Evolutionary conservation across 208 protist species (phyloP).

Genomic region (Leishmania lainsoni): DNA sequence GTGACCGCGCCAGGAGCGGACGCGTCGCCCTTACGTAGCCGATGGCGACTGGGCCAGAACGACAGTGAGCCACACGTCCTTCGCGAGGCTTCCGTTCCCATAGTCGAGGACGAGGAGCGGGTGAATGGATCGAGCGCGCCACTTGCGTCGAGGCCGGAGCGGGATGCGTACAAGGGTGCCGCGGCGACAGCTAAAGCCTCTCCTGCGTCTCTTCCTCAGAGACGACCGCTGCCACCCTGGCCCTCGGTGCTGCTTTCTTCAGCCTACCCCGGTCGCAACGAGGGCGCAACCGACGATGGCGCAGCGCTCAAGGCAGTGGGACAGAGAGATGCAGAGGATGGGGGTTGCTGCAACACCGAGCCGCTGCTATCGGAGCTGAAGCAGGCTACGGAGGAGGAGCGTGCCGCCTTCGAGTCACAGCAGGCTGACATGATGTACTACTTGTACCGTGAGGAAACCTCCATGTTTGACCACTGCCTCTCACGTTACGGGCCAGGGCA

Average conservation of each 20-base stretch:
- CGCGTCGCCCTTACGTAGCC: neutral
- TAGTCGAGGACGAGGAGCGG: neutral
- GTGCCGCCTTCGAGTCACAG: constrained; percentile 15
- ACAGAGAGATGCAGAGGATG: neutral
- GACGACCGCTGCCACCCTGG: neutral
- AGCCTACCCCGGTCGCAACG: neutral
- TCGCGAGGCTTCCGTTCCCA: neutral
- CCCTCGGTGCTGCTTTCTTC: neutral
- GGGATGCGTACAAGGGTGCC: neutral
- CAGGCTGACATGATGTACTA: constrained; percentile 39
- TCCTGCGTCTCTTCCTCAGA: neutral
- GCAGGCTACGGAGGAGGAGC: constrained; percentile 25
- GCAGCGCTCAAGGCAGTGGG: neutral
- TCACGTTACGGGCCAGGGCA: constrained; percentile 33
- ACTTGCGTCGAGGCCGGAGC: neutral
- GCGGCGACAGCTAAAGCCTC: neutral
- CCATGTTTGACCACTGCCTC: constrained; percentile 41
- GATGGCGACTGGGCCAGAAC: neutral
- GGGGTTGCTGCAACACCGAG: neutral
- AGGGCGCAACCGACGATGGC: neutral
- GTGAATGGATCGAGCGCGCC: neutral
- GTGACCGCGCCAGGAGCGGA: neutral
- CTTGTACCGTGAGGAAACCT: constrained; percentile 47
- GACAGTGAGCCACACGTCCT: neutral
- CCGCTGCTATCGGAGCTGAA: constrained; percentile 14